Evolutionary conservation across 2,329 filamentous ascomycete species (phyloP), one percentile per base, ranked within the genome.

Genomic region (Pleoardoris graminearum): DNA sequence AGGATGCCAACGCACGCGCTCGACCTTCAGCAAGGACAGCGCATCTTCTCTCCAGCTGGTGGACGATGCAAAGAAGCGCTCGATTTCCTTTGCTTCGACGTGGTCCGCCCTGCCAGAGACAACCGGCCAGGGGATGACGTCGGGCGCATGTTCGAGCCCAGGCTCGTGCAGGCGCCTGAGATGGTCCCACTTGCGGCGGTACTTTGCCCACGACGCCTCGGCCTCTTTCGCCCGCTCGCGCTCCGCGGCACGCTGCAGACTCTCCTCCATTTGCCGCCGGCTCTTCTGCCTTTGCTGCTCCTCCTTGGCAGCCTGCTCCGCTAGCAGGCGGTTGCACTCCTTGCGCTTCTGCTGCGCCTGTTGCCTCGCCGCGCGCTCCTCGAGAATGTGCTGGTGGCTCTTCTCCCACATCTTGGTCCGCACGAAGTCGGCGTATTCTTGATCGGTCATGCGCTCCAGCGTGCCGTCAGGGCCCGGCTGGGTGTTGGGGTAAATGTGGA

Each of bases 351-450:
- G 73, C 42, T 71, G 70, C 72, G 71, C 65, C 62, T 62, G 54
- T 75, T 75, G 69, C 80, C 80, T 64, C 78, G 80, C 60, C 85
- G 85, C 85, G 51, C 87, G 82, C 72, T 94, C 91, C 64, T 94
- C 89, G 0, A 93, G 72, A 47, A 95, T 77, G 19, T 93, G 89
- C 59, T 93, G 87, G 68, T 96, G 86, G 48, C 89, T 95, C 76
- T 90, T 91, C 79, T 97, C 92, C 88, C 91, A 99, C 94, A 99
- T 97, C 74, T 86, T 87, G 47, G 82, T 82, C 16, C 93, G 85
- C 33, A 99, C 93, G 71, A 92, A 88, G 2, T 85, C 80, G 0
- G 90, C 89, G 70, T 97, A 99, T 71, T 97, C 89, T 23, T 97
- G 92, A 62, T 97, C 94, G 7, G 81, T 86, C 93, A 97, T 97